Conservation (phyloP, 2,329 filamentous ascomycete genomes). For the Simplicillium aogashimaense region DNA sequence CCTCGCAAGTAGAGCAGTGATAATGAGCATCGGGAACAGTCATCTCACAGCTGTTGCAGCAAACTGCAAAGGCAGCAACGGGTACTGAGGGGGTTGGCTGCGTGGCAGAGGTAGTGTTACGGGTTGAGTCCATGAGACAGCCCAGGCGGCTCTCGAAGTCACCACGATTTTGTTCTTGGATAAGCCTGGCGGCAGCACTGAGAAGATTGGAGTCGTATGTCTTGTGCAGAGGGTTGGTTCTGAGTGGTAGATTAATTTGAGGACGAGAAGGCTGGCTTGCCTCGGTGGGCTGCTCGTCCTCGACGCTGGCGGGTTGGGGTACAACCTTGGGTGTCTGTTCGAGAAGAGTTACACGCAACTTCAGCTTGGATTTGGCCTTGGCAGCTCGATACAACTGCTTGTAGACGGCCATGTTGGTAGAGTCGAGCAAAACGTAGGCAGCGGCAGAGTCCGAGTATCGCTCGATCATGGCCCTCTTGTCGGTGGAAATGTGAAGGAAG, state of each 20-base stretch:
- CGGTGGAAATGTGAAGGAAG: constrained; percentile 22
- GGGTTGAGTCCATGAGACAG: constrained; percentile 12
- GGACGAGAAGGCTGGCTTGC: constrained; percentile 12
- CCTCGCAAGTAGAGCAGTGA: constrained; percentile 89
- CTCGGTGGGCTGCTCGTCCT: constrained; percentile 27
- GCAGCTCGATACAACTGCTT: constrained; percentile 95
- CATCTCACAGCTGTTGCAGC: constrained; percentile 82
- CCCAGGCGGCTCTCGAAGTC: constrained; percentile 17
- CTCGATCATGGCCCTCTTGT: constrained; percentile 55
- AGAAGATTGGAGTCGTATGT: constrained; percentile 16
- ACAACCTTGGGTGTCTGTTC: constrained; percentile 18
- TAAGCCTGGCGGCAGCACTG: constrained; percentile 15
- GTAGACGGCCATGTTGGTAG: constrained; percentile 72
- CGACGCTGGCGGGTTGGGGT: constrained; percentile 35
- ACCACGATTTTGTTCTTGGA: constrained; percentile 12
- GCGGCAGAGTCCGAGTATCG: constrained; percentile 91
- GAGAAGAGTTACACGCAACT: constrained; percentile 60
- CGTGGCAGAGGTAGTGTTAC: neutral
- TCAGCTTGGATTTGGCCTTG: constrained; percentile 96
- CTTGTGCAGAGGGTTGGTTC: constrained; percentile 13
- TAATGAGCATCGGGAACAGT: constrained; percentile 77
- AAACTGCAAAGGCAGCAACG: constrained; percentile 60
- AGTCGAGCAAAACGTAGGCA: constrained; percentile 70
- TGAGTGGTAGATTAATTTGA: constrained; percentile 13
- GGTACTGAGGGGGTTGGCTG: neutral